Conservation (phyloP, 2,329 filamentous ascomycete genomes). For the Calonectria fujianensis region DNA sequence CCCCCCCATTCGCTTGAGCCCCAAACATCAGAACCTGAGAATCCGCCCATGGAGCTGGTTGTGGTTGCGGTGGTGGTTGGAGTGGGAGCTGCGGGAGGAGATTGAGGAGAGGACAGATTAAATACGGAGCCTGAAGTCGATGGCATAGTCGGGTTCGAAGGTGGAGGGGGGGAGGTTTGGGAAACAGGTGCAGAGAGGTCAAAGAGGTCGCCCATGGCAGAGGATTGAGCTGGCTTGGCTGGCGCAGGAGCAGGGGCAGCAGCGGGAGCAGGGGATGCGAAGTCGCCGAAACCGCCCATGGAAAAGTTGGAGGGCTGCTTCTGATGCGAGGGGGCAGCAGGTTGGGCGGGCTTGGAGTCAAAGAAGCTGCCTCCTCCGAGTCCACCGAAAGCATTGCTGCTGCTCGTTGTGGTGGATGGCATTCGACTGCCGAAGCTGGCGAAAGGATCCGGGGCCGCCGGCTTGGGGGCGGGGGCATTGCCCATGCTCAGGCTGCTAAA, state of each 20-base stretch:
- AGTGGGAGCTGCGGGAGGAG: slow-evolving; percentile 67
- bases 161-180: slow-evolving; percentile 66
- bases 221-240: slow-evolving; percentile 67
- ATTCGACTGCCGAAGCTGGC: slow-evolving; percentile 72
- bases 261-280: slow-evolving; percentile 67
- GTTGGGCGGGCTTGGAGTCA: slow-evolving; percentile 80
- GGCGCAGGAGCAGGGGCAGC: slow-evolving; percentile 58
- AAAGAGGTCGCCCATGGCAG: slow-evolving; percentile 86
- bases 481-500: slow-evolving; percentile 72
- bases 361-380: slow-evolving; percentile 89
- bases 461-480: slow-evolving; percentile 65
- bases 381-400: slow-evolving; percentile 67
- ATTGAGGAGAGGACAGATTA: slow-evolving; percentile 80
- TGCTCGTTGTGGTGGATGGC: slow-evolving; percentile 51
- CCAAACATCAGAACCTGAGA: slow-evolving; percentile 83
- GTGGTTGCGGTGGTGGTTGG: slow-evolving; percentile 57
- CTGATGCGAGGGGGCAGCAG: slow-evolving; percentile 70
- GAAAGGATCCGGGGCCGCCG: slow-evolving; percentile 72
- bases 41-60: slow-evolving; percentile 62
- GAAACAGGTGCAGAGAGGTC: slow-evolving; percentile 78
- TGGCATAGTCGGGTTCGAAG: slow-evolving; percentile 61
- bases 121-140: slow-evolving; percentile 80
- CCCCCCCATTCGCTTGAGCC: slow-evolving; percentile 89
- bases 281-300: slow-evolving; percentile 80
- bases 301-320: slow-evolving; percentile 74